A percentile compares a stretch with the other conserved stretches of the same genome.
Conservation (phyloP, 345 rosid genomes). For the Turritis glabra region DNA sequence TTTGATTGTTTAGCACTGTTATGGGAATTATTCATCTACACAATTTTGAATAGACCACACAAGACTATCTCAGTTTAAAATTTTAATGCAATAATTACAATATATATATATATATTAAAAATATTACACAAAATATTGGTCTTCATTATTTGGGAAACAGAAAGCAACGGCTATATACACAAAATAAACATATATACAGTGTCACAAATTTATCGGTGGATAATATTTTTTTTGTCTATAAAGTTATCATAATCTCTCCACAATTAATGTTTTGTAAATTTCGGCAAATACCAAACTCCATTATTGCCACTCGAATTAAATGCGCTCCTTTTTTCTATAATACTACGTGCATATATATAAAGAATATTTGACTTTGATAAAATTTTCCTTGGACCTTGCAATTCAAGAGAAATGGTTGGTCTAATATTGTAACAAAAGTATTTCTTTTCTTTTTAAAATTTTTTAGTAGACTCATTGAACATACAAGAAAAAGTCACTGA, state of each 20-base stretch:
- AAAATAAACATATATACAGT: conserved; percentile 8
- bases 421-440: background rate
- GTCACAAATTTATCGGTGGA: conserved; percentile 19
- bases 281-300: conserved; percentile 51
- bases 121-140: conserved; percentile 21
- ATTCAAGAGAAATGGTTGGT: conserved; percentile 31
- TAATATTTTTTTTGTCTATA: background rate
- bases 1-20: background rate
- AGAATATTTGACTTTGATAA: conserved; percentile 23
- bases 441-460: background rate
- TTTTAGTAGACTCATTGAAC: background rate
- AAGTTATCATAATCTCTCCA: conserved; percentile 23
- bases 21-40: background rate
- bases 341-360: background rate
- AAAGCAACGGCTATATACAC: conserved; percentile 18
- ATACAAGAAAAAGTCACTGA: background rate
- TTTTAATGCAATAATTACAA: background rate
- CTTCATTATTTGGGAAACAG: background rate
- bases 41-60: background rate
- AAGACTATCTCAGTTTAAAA: background rate
- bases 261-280: conserved; percentile 45
- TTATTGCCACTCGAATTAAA: conserved; percentile 34
- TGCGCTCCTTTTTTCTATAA: background rate
- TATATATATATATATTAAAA: background rate
- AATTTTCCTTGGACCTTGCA: background rate